These are phyloP conservation scores for Osmozyma mogii DNA, from an alignment of 805 yeast genomes.

Conservation along the genomic window DNA sequence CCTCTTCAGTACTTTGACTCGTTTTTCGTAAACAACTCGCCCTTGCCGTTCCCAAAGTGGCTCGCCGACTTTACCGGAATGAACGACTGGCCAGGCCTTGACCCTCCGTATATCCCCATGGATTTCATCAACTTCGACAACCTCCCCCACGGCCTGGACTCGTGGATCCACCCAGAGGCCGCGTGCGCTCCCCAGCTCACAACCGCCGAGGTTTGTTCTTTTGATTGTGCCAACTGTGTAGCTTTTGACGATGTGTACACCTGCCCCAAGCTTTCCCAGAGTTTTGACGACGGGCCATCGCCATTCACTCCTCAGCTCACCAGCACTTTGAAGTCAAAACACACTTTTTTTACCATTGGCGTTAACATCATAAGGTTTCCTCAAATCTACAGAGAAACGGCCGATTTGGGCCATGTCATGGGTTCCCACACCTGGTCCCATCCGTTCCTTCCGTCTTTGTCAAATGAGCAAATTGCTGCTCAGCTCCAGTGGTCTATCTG, in stretches of 20 bases:
- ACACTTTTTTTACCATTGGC: constrained; percentile 86
- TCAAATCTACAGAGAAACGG: constrained; percentile 52
- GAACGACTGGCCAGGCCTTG: constrained; percentile 72
- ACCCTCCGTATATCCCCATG: constrained; percentile 83
- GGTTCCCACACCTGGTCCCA: constrained; percentile 95
- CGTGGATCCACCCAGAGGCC: constrained; percentile 43
- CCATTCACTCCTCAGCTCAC: constrained; percentile 58
- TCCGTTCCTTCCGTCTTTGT: constrained; percentile 66
- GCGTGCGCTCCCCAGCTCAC: constrained; percentile 45
- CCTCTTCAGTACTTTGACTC: neutral
- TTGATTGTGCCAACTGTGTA: constrained; percentile 78
- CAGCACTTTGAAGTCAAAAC: constrained; percentile 38
- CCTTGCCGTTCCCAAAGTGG: constrained; percentile 71
- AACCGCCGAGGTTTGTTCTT: constrained; percentile 51
- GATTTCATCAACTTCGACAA: constrained; percentile 53
- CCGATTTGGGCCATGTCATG: constrained; percentile 62
- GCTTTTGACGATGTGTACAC: constrained; percentile 68
- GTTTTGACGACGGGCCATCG: constrained; percentile 95
- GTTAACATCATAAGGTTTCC: constrained; percentile 73
- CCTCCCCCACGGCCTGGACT: constrained; percentile 39
- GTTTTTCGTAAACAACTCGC: no score
- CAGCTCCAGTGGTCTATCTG: constrained; percentile 93
- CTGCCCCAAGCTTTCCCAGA: constrained; percentile 71
- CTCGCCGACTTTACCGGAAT: constrained; percentile 66
- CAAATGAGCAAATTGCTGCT: constrained; percentile 78